Percentiles rank a stretch among this genome's conserved stretches.
Conservation (phyloP, 2,329 filamentous ascomycete genomes). For the Fusarium brachygibbosum region DNA sequence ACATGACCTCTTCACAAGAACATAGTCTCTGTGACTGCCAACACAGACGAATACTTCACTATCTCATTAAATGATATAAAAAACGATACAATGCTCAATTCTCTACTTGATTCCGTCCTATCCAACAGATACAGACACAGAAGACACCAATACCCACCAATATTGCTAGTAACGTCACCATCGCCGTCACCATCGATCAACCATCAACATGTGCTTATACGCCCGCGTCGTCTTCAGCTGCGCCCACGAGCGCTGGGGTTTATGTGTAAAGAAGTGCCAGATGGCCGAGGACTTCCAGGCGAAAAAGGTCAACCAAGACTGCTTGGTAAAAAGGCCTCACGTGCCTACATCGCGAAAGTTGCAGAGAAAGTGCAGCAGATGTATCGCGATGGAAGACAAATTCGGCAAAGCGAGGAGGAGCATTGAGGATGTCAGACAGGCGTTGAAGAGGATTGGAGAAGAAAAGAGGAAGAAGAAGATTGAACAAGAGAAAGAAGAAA, state of each 20-base stretch:
- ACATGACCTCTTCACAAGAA: not conserved
- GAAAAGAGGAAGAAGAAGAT: not conserved
- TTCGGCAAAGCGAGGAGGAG: slow-evolving; percentile 27
- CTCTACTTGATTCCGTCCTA: not conserved
- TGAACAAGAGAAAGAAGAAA: not conserved
- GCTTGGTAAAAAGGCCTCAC: slow-evolving; percentile 41
- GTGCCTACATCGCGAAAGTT: slow-evolving; percentile 42
- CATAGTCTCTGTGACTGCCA: slow-evolving; percentile 1
- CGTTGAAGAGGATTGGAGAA: not conserved
- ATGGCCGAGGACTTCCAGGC: slow-evolving; percentile 29
- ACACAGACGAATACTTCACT: not conserved
- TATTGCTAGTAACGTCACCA: not conserved
- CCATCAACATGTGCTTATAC: slow-evolving; percentile 50
- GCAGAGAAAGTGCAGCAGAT: slow-evolving; percentile 44
- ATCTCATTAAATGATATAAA: slow-evolving; percentile 13
- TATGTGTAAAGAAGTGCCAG: slow-evolving; percentile 43
- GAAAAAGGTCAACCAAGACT: slow-evolving; percentile 29
- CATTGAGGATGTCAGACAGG: slow-evolving; percentile 20
- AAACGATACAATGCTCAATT: slow-evolving; percentile 1
- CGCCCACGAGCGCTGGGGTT: slow-evolving; percentile 48
- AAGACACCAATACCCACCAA: not conserved
- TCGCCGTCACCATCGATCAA: not conserved
- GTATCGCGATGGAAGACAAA: slow-evolving; percentile 39
- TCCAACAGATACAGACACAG: not conserved
- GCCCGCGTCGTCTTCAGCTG: slow-evolving; percentile 46